Percentiles rank a stretch among this genome's conserved stretches.
Conservation (phyloP, 495 filamentous ascomycete genomes). For the Ramalina intermedia region DNA sequence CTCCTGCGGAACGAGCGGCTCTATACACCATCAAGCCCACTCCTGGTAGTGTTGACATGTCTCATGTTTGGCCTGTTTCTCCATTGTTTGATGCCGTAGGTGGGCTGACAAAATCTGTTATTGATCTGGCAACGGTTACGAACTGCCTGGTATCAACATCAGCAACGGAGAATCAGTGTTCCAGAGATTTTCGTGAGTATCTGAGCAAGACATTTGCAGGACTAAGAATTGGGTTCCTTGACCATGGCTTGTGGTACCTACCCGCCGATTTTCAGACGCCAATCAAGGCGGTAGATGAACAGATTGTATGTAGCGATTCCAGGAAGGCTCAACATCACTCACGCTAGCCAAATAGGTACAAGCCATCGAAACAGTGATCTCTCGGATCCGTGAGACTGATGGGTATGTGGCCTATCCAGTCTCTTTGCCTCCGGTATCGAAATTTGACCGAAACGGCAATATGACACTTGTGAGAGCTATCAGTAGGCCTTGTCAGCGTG, state of each 20-base stretch:
- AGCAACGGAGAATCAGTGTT: neutral
- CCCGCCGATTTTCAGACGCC: constrained; percentile 3
- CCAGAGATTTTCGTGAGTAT: neutral
- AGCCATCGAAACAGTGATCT: neutral
- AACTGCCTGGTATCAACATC: constrained; percentile 9
- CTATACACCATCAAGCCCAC: constrained; percentile 26
- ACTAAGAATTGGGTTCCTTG: constrained; percentile 16
- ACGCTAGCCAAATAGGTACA: neutral
- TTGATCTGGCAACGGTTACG: constrained; percentile 15
- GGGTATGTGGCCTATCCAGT: constrained; percentile 7
- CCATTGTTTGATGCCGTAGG: constrained; percentile 20
- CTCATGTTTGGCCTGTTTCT: constrained; percentile 14
- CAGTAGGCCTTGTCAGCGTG: neutral
- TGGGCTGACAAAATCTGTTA: constrained; percentile 20
- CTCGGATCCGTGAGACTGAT: constrained; percentile 15
- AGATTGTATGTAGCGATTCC: constrained; percentile 13
- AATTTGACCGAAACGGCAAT: neutral
- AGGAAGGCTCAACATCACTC: too few relatives aligned
- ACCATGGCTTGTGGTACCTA: constrained; percentile 16
- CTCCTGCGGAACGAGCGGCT: constrained; percentile 22
- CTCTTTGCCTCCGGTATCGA: neutral
- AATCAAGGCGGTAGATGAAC: constrained; percentile 10
- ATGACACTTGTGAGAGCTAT: neutral
- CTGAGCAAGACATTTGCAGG: constrained; percentile 8
- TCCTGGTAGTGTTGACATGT: constrained; percentile 12